These are phyloP conservation scores for Mycena rebaudengoi DNA, from an alignment of 768 basidiomycete species.

Conservation along the genomic window DNA sequence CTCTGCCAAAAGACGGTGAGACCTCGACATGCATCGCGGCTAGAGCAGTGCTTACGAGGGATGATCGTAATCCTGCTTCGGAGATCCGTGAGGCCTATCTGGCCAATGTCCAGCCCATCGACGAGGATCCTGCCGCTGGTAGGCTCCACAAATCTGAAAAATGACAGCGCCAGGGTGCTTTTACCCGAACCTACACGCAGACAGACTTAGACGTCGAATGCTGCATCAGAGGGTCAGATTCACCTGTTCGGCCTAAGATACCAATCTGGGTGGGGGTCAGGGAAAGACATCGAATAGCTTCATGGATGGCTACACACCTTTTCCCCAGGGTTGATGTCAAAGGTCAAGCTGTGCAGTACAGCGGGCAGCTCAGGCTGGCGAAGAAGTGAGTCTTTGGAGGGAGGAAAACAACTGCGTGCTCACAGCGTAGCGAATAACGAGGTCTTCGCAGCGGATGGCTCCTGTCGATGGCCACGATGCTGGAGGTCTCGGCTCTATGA, in stretches of 20 bases:
- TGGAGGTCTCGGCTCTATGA: conserved; percentile 85
- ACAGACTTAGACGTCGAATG: not conserved
- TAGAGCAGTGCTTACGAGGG: conserved; percentile 57
- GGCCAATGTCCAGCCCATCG: conserved; percentile 71
- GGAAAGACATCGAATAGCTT: no score
- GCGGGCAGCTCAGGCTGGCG: conserved; percentile 83
- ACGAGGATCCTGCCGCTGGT: conserved; percentile 67
- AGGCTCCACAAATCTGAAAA: conserved; percentile 87
- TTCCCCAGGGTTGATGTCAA: conserved; percentile 76
- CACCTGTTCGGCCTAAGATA: conserved; percentile 65
- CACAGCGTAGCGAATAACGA: conserved; percentile 83
- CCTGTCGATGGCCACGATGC: conserved; percentile 81
- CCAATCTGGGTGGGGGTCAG: conserved; percentile 56
- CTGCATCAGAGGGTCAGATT: not conserved
- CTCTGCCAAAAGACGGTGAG: conserved; percentile 53
- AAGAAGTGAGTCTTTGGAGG: not conserved
- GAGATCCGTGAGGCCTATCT: conserved; percentile 74
- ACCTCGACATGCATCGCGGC: not conserved
- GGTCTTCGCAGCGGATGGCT: conserved; percentile 72
- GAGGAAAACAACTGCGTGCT: conserved; percentile 34
- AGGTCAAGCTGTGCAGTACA: conserved; percentile 83
- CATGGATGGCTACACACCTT: conserved; percentile 56
- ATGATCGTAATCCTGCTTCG: conserved; percentile 77
- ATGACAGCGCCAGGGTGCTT: conserved; percentile 82
- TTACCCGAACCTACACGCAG: conserved; percentile 76